A percentile compares a stretch with the other conserved stretches of the same genome.
Evolutionary conservation across 164 flowering plant genomes (phyloP).

Genomic region (Dillenia turbinata): DNA sequence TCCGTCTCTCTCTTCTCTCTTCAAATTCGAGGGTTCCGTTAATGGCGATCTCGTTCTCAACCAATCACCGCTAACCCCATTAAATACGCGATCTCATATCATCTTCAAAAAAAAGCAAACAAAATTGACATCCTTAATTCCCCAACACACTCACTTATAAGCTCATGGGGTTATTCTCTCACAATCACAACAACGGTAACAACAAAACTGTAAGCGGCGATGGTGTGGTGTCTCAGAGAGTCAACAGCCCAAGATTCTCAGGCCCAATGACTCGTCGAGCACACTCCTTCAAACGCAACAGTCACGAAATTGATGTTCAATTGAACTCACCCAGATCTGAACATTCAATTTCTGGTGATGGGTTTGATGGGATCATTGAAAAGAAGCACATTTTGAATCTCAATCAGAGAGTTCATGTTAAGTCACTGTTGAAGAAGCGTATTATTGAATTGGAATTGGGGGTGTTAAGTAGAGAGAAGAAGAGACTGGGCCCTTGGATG

Average conservation of each 20-base stretch:
- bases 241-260: slow-evolving; percentile 85
- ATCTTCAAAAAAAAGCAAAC: background rate
- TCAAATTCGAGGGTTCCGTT: background rate
- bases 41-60: slow-evolving; percentile 8
- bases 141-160: too few relatives aligned
- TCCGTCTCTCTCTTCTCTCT: too few relatives aligned
- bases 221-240: slow-evolving; percentile 48
- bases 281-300: slow-evolving; percentile 69
- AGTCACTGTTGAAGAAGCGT: slow-evolving; percentile 23
- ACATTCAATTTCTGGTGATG: slow-evolving; percentile 25
- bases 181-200: slow-evolving; percentile 18
- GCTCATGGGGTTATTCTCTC: slow-evolving; percentile 24
- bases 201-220: slow-evolving; percentile 3
- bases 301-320: slow-evolving; percentile 67
- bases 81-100: background rate
- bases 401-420: slow-evolving; percentile 30
- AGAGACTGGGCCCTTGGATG: slow-evolving; percentile 78
- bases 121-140: too few relatives aligned
- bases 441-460: slow-evolving; percentile 26
- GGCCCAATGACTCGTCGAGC: slow-evolving; percentile 83
- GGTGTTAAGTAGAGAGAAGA: slow-evolving; percentile 30
- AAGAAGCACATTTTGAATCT: slow-evolving; percentile 29
- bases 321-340: slow-evolving; percentile 82
- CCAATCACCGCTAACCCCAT: background rate
- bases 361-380: slow-evolving; percentile 26